Conservation (phyloP, 192 early-diverging fungal genomes). For the Dissophora ornata region DNA sequence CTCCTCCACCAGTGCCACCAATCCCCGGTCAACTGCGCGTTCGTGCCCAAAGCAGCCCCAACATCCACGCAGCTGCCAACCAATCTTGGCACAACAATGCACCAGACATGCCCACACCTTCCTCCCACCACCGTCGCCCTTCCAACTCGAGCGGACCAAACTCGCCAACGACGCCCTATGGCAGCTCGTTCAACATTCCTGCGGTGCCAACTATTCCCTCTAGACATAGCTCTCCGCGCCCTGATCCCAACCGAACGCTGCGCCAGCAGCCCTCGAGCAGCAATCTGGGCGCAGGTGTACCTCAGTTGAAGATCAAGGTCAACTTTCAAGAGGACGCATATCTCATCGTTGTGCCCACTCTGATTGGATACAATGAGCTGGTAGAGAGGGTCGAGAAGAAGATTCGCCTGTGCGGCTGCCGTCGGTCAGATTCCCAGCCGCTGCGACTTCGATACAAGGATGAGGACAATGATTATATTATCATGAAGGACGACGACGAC, state of each 20-base stretch:
- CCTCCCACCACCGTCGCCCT: slow-evolving; percentile 30
- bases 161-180: slow-evolving; percentile 32
- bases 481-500: slow-evolving; percentile 90
- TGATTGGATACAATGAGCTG: slow-evolving; percentile 81
- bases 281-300: slow-evolving; percentile 50
- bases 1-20: slow-evolving; percentile 47
- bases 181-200: slow-evolving; percentile 26
- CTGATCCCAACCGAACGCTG: slow-evolving; percentile 38
- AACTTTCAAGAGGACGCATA: slow-evolving; percentile 91
- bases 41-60: slow-evolving; percentile 69
- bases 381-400: slow-evolving; percentile 89
- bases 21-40: slow-evolving; percentile 56
- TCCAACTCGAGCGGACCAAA: slow-evolving; percentile 53
- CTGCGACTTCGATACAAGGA: slow-evolving; percentile 89
- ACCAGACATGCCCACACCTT: slow-evolving; percentile 43
- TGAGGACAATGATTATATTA: slow-evolving; percentile 92
- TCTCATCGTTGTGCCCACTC: slow-evolving; percentile 84
- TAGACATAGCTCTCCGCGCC: slow-evolving; percentile 36
- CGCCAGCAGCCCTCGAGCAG: slow-evolving; percentile 49
- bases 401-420: slow-evolving; percentile 81
- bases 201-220: slow-evolving; percentile 42
- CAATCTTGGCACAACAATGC: slow-evolving; percentile 50
- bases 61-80: slow-evolving; percentile 61
- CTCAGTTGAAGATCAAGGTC: slow-evolving; percentile 86
- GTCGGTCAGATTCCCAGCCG: slow-evolving; percentile 64